Percentiles rank a stretch among this genome's conserved stretches.
These are phyloP conservation scores for Clonostachys sp. DNA, from an alignment of 2,329 filamentous ascomycete genomes.

Conservation along the genomic window DNA sequence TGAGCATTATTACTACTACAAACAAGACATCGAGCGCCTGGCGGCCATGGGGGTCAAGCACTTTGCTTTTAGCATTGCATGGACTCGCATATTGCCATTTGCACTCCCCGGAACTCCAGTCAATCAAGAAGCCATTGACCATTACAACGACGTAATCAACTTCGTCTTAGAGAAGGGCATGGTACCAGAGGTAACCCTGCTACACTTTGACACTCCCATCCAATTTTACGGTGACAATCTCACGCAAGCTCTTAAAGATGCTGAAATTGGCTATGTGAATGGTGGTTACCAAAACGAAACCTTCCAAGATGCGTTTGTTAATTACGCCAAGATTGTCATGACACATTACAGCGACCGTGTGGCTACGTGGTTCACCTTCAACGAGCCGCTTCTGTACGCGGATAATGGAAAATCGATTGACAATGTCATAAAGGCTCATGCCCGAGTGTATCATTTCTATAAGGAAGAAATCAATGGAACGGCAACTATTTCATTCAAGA, in stretches of 20 bases:
- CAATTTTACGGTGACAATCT: conserved; percentile 31
- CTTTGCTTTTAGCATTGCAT: conserved; percentile 47
- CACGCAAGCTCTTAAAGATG: conserved; percentile 8
- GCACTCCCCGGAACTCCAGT: conserved; percentile 42
- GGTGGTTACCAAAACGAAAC: conserved; percentile 38
- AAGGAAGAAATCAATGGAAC: conserved; percentile 45
- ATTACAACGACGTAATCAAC: conserved; percentile 50
- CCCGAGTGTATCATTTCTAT: conserved; percentile 47
- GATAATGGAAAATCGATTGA: conserved; percentile 30
- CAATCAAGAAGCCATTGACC: conserved; percentile 42
- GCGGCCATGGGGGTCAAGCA: conserved; percentile 45
- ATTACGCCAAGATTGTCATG: conserved; percentile 48
- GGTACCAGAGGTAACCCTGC: conserved; percentile 39
- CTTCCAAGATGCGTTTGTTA: conserved; percentile 44
- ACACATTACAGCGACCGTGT: conserved; percentile 46
- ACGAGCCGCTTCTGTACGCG: conserved; percentile 40
- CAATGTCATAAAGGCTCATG: conserved; percentile 41
- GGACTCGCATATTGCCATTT: conserved; percentile 48
- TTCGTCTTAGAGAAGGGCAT: conserved; percentile 43
- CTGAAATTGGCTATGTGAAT: conserved; percentile 30
- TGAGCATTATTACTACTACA: conserved; percentile 51
- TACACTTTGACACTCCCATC: conserved; percentile 43
- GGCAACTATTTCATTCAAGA: conserved; percentile 44
- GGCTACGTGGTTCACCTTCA: conserved; percentile 47
- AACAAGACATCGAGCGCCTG: conserved; percentile 49